Percentiles rank a stretch among this genome's conserved stretches.
Evolutionary conservation across 371 early-diverging fungal species (phyloP).

Genomic region (Phascolomyces articulosus): DNA sequence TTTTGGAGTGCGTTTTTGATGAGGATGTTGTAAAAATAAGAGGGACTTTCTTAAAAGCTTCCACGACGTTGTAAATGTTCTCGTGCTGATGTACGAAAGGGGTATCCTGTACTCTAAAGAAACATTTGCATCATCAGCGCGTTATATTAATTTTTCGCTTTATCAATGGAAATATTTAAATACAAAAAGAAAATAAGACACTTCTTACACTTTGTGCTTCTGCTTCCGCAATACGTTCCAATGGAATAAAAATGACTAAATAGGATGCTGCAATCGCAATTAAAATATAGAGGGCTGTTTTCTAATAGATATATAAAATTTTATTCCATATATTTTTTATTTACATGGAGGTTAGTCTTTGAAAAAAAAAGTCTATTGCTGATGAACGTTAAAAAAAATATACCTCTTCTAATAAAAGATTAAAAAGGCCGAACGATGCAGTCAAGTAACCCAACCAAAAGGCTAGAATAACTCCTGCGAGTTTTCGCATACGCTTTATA

Average conservation of each 20-base stretch:
- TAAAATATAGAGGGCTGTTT: slow-evolving; percentile 13
- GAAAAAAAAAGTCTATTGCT: background rate
- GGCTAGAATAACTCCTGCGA: slow-evolving; percentile 23
- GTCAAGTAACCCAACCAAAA: slow-evolving; percentile 29
- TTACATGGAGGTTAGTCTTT: too few relatives aligned
- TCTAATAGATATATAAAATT: slow-evolving; percentile 7
- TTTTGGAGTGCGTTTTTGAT: background rate
- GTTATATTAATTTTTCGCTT: too few relatives aligned
- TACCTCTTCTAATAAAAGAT: slow-evolving; percentile 19
- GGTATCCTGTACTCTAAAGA: slow-evolving; percentile 21
- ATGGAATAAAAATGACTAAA: slow-evolving; percentile 21
- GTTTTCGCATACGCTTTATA: slow-evolving; percentile 20
- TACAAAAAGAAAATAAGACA: background rate
- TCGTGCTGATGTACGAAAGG: slow-evolving; percentile 27
- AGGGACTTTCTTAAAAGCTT: slow-evolving; percentile 19
- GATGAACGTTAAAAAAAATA: background rate
- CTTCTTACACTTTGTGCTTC: slow-evolving; percentile 20
- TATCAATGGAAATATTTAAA: background rate
- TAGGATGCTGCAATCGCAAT: slow-evolving; percentile 10
- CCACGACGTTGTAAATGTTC: slow-evolving; percentile 26
- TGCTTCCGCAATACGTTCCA: slow-evolving; percentile 24
- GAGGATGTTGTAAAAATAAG: background rate
- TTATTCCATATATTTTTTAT: too few relatives aligned
- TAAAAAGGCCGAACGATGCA: slow-evolving; percentile 21
- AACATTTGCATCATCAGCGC: background rate